Base-by-base conservation (phyloP, 2,329 filamentous ascomycete genomes). In the Claviceps fusiformis region DNA sequence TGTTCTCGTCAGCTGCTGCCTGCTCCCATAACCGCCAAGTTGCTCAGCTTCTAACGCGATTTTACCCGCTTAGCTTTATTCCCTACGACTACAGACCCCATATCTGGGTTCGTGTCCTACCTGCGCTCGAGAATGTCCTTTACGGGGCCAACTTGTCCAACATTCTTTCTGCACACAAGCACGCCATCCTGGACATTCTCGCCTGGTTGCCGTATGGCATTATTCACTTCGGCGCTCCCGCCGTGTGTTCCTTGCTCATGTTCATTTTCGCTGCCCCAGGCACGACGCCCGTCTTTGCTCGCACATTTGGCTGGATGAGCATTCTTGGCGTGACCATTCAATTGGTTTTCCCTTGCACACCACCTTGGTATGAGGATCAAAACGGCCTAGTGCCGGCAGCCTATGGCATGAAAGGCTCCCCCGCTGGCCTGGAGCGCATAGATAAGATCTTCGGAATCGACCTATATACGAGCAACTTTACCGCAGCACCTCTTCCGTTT, bases 91-190 rank as follows among this genome's bases (percentile, higher is more conserved):
- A 90, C 74, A 84, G 92, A 62, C 91, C 91, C 57, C 86, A 89
- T 59, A 96, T 96, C 64, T 95, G 90, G 88, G 92, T 96, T 61
- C 89, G 91, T 65, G 89, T 97, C 33, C 80, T 97, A 41, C 92
- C 92, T 5, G 89, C 92, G 19, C 81, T 97, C 60, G 92, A 97
- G 73, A 96, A 97, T 70, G 93, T 97, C 59, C 79, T 97, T 39
- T 97, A 96, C 67, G 92, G 92, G 62, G 90, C 91, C 59, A 96
- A 96, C 71, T 78, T 96, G 56, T 95, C 89, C 73, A 96, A 95
- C 70, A 95, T 96, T 64, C 81, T 97, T 54, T 95, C 91, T 15
- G 89, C 89, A 49, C 89, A 95, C 73, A 88, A 92, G 64, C 85
- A 87, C 70, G 81, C 86, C 7, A 76, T 89, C 51, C 81, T 96